Evolutionary conservation across 305 asterid species (phyloP), one percentile per base, ranked within the genome.

Genomic region (Stenogyne calaminthoides): DNA sequence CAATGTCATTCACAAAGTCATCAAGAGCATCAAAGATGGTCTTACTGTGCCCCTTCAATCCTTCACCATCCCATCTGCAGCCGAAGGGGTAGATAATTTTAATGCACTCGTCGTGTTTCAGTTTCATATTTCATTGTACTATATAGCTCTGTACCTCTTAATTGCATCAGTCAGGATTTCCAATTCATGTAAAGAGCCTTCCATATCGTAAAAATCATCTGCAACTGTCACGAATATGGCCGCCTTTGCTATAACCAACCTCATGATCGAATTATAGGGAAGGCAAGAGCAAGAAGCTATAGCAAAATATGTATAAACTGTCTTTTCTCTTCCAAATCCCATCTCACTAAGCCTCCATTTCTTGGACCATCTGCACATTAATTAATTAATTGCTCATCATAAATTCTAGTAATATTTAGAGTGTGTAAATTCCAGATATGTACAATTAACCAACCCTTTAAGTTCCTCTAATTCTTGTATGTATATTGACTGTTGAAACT

Each of bases 261-360:
- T 73, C 70, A 78, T 76, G 0, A 60, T 37, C 3, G 91, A 83
- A 54, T 84, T 55, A 36, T 58, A 67, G 12, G 91, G 88, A 73
- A 81, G 58, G 67, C 64, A 82, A 36, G 65, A 29, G 75, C 82
- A 69, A 2, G 88, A 77, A 8, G 93, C 89, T 14, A 58, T 37
- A 2, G 80, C 87, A 56, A 80, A 89, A 68, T 89, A 89, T 2
- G 72, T 58, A 36, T 87, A 86, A 5, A 75, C 51, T 5, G 88
- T 87, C 78, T 89, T 89, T 25, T 88, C 91, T 70, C 93, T 76
- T 66, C 96, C 96, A 59, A 89, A 89, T 78, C 96, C 96, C 78
- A 86, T 82, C 42, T 84, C 82, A 18, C 76, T 78, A 0, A 89
- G 84, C 7, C 88, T 81, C 78, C 84, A 81, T 71, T 84, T 80